Evolutionary conservation across 371 early-diverging fungal genomes (phyloP).

Genomic region (Mortierella sp.): DNA sequence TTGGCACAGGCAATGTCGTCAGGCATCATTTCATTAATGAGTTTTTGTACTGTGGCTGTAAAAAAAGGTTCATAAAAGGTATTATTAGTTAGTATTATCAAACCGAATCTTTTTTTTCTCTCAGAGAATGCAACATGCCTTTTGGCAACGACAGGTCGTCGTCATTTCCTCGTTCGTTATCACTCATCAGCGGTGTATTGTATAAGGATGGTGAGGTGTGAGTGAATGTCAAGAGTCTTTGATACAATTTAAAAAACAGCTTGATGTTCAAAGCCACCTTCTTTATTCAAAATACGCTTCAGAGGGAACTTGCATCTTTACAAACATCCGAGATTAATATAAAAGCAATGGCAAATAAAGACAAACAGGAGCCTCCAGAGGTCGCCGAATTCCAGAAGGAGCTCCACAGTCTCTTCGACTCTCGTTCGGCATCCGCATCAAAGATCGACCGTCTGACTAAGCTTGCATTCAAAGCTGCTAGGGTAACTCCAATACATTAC

Average conservation of each 20-base stretch:
- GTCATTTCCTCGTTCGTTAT: slow-evolving; percentile 79
- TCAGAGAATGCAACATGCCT: slow-evolving; percentile 56
- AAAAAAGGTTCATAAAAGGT: background rate
- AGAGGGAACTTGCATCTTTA: background rate
- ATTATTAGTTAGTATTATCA: background rate
- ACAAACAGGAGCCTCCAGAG: slow-evolving; percentile 52
- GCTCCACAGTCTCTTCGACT: slow-evolving; percentile 48
- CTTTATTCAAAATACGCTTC: background rate
- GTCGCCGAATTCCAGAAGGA: slow-evolving; percentile 55
- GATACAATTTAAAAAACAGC: background rate
- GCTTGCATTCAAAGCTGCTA: slow-evolving; percentile 44
- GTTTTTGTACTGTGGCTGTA: slow-evolving; percentile 95
- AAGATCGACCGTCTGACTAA: slow-evolving; percentile 52
- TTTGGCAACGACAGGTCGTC: slow-evolving; percentile 92
- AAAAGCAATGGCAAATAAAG: slow-evolving; percentile 18
- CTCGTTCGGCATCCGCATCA: slow-evolving; percentile 42
- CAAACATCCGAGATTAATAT: background rate
- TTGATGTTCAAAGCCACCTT: background rate
- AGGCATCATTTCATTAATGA: slow-evolving; percentile 96
- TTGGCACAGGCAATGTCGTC: slow-evolving; percentile 90
- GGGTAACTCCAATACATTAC: slow-evolving; percentile 26
- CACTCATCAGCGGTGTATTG: slow-evolving; percentile 72
- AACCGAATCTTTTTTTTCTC: background rate
- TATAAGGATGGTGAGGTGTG: background rate
- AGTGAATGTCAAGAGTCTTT: background rate